A percentile compares a stretch with the other conserved stretches of the same genome.
Evolutionary conservation across 768 basidiomycete species (phyloP).

Genomic region (Phylloporus sp.): DNA sequence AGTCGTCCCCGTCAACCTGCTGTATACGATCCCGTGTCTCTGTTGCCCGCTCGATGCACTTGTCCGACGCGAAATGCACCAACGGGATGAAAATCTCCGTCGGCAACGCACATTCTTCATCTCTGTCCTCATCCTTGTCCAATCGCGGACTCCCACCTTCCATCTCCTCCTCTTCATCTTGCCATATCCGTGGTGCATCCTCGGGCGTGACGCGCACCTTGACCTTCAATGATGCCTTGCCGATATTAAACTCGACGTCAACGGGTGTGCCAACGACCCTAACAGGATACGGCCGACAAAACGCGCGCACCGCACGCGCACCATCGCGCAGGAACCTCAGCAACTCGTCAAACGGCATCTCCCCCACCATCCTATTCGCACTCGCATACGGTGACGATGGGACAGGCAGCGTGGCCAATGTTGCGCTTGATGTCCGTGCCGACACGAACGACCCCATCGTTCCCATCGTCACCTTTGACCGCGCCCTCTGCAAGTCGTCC

Average conservation of each 20-base stretch:
- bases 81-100: conserved; percentile 92
- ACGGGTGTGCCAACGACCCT: conserved; percentile 66
- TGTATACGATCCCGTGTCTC: conserved; percentile 1
- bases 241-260: conserved; percentile 73
- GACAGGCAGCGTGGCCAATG: conserved; percentile 18
- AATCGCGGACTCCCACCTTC: background rate
- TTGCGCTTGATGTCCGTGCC: conserved; percentile 14
- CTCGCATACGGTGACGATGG: conserved; percentile 16
- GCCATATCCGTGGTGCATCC: conserved; percentile 38
- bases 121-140: conserved; percentile 14
- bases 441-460: conserved; percentile 6
- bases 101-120: conserved; percentile 37
- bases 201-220: conserved; percentile 58
- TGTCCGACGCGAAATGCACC: conserved; percentile 73
- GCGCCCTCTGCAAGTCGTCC: conserved; percentile 53
- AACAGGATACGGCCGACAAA: conserved; percentile 78
- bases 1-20: background rate
- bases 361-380: background rate
- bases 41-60: conserved; percentile 22
- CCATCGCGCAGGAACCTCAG: conserved; percentile 78
- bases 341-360: conserved; percentile 5
- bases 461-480: background rate
- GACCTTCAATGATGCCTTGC: conserved; percentile 65
- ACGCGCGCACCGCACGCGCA: conserved; percentile 79
- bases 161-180: background rate